phyloP scores from a whole-genome alignment of 2,329 filamentous ascomycete species.

The Penicillium hesseltinei region DNA sequence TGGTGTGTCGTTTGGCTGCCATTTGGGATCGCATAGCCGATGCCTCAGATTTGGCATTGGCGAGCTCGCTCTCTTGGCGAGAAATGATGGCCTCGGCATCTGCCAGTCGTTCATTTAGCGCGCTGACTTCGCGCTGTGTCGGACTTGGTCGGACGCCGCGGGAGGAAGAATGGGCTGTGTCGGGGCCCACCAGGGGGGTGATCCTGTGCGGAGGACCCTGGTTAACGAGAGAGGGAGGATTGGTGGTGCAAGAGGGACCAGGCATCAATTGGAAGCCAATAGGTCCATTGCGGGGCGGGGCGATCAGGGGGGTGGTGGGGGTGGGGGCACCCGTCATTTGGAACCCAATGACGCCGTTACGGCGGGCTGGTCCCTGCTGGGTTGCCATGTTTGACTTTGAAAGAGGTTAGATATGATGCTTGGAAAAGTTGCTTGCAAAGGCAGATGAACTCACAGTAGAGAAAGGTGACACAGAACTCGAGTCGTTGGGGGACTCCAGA shows the following conservation, averaged over 20 bases:
- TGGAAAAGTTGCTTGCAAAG: neutral
- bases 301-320: neutral
- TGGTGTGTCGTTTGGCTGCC: no score
- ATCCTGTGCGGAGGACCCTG: conserved; percentile 4
- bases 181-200: conserved; percentile 1
- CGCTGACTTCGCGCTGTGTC: neutral
- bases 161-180: neutral
- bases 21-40: neutral
- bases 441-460: neutral
- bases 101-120: neutral
- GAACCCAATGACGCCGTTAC: neutral
- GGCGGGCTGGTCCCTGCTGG: neutral
- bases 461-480: no score
- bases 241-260: neutral
- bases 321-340: neutral
- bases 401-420: neutral
- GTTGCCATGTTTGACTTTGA: neutral
- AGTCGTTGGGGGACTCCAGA: neutral
- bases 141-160: neutral
- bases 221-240: neutral
- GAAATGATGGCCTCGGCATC: neutral
- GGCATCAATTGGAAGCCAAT: neutral
- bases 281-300: neutral
- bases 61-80: neutral
- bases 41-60: neutral